Evolutionary conservation across 371 early-diverging fungal genomes (phyloP).

Genomic region (Apophysomyces elegans): DNA sequence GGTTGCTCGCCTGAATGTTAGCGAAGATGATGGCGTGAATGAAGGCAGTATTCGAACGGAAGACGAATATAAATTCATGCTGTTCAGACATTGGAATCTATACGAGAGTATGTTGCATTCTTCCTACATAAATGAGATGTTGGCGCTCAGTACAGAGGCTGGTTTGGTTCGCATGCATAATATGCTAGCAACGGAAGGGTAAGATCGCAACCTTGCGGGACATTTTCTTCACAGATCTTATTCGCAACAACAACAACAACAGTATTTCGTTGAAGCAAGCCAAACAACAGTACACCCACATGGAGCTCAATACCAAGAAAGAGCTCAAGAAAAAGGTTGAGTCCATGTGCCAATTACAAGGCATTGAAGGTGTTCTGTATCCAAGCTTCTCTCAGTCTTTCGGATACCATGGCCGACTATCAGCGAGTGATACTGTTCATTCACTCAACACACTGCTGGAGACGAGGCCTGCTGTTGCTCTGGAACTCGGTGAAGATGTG

Average conservation of each 20-base stretch:
- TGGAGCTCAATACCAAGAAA: constrained; percentile 77
- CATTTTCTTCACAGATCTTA: background rate
- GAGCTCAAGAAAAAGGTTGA: constrained; percentile 69
- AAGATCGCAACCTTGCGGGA: constrained; percentile 3
- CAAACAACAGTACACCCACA: constrained; percentile 75
- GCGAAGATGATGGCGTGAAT: constrained; percentile 12
- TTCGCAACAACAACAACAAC: background rate
- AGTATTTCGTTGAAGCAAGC: constrained; percentile 74
- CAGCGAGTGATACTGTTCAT: constrained; percentile 86
- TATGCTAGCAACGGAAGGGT: constrained; percentile 90
- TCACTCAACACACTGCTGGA: constrained; percentile 79
- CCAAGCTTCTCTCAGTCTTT: constrained; percentile 82
- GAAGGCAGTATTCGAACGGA: constrained; percentile 36
- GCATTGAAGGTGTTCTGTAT: constrained; percentile 74
- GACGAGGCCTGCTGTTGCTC: constrained; percentile 54
- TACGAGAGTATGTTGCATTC: constrained; percentile 88
- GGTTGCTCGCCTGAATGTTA: constrained; percentile 53
- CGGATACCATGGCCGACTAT: constrained; percentile 75
- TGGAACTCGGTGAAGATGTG: constrained; percentile 44
- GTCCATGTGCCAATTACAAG: constrained; percentile 76
- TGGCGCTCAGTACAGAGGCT: constrained; percentile 86
- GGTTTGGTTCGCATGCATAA: constrained; percentile 78
- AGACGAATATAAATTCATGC: constrained; percentile 82
- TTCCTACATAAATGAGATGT: constrained; percentile 79
- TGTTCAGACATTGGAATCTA: constrained; percentile 92